A percentile compares a stretch with the other conserved stretches of the same genome.
Conservation (phyloP, 805 yeast species). For the Kodamaea kakaduensis region DNA sequence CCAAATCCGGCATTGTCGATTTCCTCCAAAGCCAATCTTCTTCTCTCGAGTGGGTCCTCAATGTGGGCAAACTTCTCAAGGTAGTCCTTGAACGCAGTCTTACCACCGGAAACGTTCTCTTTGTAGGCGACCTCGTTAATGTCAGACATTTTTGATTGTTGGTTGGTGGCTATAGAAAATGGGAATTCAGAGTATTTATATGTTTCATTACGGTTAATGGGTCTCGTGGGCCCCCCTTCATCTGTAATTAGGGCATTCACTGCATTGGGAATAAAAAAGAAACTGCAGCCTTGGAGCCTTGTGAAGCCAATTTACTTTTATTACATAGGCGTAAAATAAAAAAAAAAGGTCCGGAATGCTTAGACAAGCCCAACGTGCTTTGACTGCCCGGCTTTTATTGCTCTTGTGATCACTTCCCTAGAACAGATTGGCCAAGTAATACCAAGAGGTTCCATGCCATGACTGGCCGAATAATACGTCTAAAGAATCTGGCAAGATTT, state of each 20-base stretch:
- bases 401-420: conserved; percentile 4
- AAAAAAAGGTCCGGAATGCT: neutral
- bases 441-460: no score
- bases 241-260: conserved; percentile 4
- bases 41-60: conserved; percentile 81
- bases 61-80: conserved; percentile 75
- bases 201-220: neutral
- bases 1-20: conserved; percentile 77
- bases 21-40: conserved; percentile 79
- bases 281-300: conserved; percentile 2
- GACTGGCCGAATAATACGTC: no score
- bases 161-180: neutral
- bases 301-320: neutral
- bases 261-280: conserved; percentile 3
- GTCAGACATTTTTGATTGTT: conserved; percentile 20
- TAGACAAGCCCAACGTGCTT: neutral
- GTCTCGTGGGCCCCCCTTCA: conserved; percentile 12
- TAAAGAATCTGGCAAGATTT: no score
- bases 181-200: conserved; percentile 1
- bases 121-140: conserved; percentile 19
- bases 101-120: conserved; percentile 55
- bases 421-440: conserved; percentile 1
- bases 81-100: conserved; percentile 82
- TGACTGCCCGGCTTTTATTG: neutral
- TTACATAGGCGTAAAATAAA: conserved; percentile 3